A percentile compares a stretch with the other conserved stretches of the same genome.
phyloP scores from a whole-genome alignment of 352 stramenopile species.

The Globisporangium uncinulatum region DNA sequence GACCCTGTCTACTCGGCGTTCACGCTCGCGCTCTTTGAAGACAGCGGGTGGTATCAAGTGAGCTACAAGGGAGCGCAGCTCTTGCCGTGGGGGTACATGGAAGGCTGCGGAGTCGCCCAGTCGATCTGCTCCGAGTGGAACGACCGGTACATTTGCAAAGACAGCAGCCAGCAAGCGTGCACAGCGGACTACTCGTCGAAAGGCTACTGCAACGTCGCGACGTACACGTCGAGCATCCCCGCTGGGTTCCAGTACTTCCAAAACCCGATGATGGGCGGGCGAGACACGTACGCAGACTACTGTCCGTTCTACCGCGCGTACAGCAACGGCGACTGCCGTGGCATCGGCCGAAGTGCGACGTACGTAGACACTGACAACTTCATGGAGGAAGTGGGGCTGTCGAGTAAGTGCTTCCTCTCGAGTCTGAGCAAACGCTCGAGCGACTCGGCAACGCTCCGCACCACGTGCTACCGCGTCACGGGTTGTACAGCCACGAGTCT shows the following conservation, averaged over 20 bases:
- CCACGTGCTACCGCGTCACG: conserved; percentile 55
- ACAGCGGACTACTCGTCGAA: conserved; percentile 66
- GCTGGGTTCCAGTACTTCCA: conserved; percentile 81
- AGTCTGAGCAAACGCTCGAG: conserved; percentile 48
- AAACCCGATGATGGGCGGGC: conserved; percentile 43
- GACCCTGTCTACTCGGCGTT: conserved; percentile 70
- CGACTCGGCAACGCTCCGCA: conserved; percentile 20
- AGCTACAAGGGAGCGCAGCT: conserved; percentile 51
- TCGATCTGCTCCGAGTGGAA: conserved; percentile 64
- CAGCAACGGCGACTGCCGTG: conserved; percentile 72
- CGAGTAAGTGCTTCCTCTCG: conserved; percentile 68
- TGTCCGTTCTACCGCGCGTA: conserved; percentile 76
- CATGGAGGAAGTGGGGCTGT: conserved; percentile 46
- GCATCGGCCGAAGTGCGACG: conserved; percentile 40
- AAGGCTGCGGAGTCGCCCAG: conserved; percentile 63
- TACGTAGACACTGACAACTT: conserved; percentile 29
- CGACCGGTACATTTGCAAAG: conserved; percentile 58
- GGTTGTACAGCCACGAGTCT: conserved; percentile 38
- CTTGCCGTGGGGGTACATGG: conserved; percentile 65
- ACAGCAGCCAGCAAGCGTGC: conserved; percentile 34
- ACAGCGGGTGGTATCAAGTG: conserved; percentile 80
- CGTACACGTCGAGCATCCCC: conserved; percentile 61
- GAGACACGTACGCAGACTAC: conserved; percentile 69
- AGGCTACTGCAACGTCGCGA: conserved; percentile 70
- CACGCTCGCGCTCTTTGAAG: conserved; percentile 72